phyloP scores from a whole-genome alignment of 441 rosid species.

The Isatis lusitanica region DNA sequence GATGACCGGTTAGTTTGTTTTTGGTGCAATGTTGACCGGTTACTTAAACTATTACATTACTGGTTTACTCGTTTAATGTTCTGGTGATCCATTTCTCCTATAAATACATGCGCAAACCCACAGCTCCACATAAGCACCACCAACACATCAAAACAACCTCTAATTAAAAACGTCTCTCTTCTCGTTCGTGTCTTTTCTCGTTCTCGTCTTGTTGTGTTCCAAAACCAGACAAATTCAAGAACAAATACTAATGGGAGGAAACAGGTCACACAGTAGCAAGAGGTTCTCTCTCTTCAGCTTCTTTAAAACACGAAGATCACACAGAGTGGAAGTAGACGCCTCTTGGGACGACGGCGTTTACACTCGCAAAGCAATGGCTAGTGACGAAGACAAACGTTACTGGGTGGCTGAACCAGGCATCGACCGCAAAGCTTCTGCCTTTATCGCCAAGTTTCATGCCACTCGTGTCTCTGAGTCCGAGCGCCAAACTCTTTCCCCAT shows the following conservation, averaged over 20 bases:
- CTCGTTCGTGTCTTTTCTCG: constrained; percentile 11
- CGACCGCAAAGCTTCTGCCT: constrained; percentile 55
- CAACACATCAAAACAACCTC: constrained; percentile 15
- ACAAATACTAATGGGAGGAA: constrained; percentile 44
- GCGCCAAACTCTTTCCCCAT: constrained; percentile 29
- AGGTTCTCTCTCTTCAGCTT: constrained; percentile 43
- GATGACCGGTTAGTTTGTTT: neutral
- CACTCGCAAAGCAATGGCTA: constrained; percentile 43
- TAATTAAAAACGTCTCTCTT: neutral
- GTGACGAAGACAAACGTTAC: constrained; percentile 56
- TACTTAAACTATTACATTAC: neutral
- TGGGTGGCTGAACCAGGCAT: constrained; percentile 65
- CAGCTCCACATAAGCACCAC: constrained; percentile 18
- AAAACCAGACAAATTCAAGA: constrained; percentile 9
- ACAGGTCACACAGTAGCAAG: constrained; percentile 41
- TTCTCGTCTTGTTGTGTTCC: constrained; percentile 5
- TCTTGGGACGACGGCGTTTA: constrained; percentile 34
- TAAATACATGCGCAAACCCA: constrained; percentile 31
- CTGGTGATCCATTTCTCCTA: constrained; percentile 20
- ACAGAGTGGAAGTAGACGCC: constrained; percentile 36
- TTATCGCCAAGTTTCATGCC: constrained; percentile 56
- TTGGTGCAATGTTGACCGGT: too few species aligned
- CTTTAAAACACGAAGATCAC: constrained; percentile 43
- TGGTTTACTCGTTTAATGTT: neutral
- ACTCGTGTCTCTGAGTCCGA: constrained; percentile 50